Evolutionary conservation across 768 basidiomycete genomes (phyloP).

Genomic region (Rhodotorula babjevae): DNA sequence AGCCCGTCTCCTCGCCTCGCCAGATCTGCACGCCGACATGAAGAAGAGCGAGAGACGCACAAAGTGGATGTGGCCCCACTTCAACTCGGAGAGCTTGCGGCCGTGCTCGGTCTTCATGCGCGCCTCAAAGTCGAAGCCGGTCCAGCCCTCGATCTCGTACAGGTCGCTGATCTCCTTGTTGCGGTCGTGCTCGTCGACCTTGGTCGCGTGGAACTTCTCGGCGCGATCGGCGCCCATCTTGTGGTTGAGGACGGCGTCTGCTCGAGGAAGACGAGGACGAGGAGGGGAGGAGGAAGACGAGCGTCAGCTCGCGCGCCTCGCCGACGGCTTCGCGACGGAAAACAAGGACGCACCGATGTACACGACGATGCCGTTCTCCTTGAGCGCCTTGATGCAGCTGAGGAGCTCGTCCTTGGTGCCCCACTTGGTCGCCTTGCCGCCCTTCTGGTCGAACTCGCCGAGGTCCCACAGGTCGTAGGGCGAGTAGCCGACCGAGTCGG

Average conservation of each 20-base stretch:
- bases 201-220: conserved; percentile 49
- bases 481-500: conserved; percentile 48
- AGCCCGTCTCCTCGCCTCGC: too few relatives aligned
- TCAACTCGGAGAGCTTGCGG: conserved; percentile 47
- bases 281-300: too few relatives aligned
- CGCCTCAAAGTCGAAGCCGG: conserved; percentile 50
- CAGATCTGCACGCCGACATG: background rate
- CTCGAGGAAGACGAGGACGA: too few relatives aligned
- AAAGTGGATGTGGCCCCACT: conserved; percentile 43
- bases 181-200: conserved; percentile 49
- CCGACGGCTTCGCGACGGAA: too few relatives aligned
- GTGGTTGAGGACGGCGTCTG: conserved; percentile 51
- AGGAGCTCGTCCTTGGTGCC: conserved; percentile 49
- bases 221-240: conserved; percentile 50
- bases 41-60: background rate
- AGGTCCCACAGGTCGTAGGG: conserved; percentile 46
- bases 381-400: conserved; percentile 3
- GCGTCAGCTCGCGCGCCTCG: too few relatives aligned
- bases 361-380: background rate
- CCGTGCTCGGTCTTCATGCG: conserved; percentile 36
- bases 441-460: conserved; percentile 50
- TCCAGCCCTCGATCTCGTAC: conserved; percentile 50
- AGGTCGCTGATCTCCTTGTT: conserved; percentile 47
- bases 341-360: background rate
- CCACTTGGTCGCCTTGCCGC: conserved; percentile 47